A percentile compares a stretch with the other conserved stretches of the same genome.
These are phyloP conservation scores for Metarhizium humberi DNA, from an alignment of 2,329 filamentous ascomycete species.

Conservation along the genomic window DNA sequence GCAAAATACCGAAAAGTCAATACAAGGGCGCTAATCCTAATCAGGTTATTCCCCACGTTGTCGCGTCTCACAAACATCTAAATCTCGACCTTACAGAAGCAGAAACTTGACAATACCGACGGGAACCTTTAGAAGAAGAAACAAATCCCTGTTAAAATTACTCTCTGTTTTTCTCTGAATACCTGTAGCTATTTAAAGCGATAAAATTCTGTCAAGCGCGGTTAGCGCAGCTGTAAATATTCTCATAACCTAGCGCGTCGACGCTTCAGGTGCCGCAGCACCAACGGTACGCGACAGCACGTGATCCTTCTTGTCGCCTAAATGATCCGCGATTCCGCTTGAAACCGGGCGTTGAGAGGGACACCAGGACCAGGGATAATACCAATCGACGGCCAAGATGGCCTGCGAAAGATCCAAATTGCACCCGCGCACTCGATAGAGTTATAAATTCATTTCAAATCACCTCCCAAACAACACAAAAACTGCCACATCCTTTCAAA, in stretches of 20 bases:
- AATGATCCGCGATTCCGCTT: background rate
- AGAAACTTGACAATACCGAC: background rate
- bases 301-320: background rate
- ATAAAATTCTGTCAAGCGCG: background rate
- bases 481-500: background rate
- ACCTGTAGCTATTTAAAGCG: background rate
- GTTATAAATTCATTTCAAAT: background rate
- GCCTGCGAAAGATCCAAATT: background rate
- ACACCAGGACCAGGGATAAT: background rate
- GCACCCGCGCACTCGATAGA: background rate
- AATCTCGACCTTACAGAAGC: background rate
- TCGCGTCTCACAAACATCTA: slow-evolving; percentile 5
- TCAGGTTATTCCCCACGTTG: background rate
- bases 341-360: background rate
- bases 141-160: background rate
- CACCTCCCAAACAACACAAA: background rate
- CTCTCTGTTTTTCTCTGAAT: too few species aligned
- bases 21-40: background rate
- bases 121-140: background rate
- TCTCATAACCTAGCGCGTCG: background rate
- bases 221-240: background rate
- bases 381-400: background rate
- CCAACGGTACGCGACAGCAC: slow-evolving; percentile 3
- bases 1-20: background rate
- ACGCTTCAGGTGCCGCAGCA: background rate